A percentile compares a stretch with the other conserved stretches of the same genome.
These are phyloP conservation scores for Coprinopsis sp. DNA, from an alignment of 768 basidiomycete species.

Conservation along the genomic window DNA sequence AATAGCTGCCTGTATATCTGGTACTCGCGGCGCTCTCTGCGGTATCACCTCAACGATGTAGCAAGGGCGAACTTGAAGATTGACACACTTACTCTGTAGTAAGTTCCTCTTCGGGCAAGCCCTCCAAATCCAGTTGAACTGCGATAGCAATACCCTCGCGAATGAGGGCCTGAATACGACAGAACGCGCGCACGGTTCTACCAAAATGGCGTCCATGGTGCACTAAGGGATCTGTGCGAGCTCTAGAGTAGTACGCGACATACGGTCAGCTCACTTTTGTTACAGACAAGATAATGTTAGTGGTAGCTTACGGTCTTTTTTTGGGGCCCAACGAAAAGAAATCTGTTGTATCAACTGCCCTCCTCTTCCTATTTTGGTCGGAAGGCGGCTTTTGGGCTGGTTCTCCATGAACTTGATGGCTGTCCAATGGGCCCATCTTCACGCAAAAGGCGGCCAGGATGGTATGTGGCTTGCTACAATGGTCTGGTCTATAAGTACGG, in stretches of 20 bases:
- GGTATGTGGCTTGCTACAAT: too few relatives aligned
- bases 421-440: too few relatives aligned
- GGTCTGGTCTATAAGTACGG: too few relatives aligned
- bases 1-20: too few relatives aligned
- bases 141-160: not conserved
- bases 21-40: too few relatives aligned
- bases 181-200: not conserved
- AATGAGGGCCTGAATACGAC: not conserved
- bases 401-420: too few relatives aligned
- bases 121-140: not conserved
- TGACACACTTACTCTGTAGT: not conserved
- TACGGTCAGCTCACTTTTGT: too few relatives aligned
- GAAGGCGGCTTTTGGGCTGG: not conserved
- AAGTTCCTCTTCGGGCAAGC: too few relatives aligned
- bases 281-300: not conserved
- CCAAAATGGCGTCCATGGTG: slow-evolving; percentile 2
- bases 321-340: not conserved
- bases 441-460: too few relatives aligned
- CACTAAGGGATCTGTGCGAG: not conserved
- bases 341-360: not conserved
- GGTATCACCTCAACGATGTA: too few relatives aligned
- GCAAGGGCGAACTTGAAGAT: too few relatives aligned
- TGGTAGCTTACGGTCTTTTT: slow-evolving; percentile 2
- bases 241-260: not conserved
- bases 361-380: not conserved